Evolutionary conservation across 1,284 basidiomycete species (phyloP), one percentile per base, ranked within the genome.

Genomic region (Boletus subluridellus): DNA sequence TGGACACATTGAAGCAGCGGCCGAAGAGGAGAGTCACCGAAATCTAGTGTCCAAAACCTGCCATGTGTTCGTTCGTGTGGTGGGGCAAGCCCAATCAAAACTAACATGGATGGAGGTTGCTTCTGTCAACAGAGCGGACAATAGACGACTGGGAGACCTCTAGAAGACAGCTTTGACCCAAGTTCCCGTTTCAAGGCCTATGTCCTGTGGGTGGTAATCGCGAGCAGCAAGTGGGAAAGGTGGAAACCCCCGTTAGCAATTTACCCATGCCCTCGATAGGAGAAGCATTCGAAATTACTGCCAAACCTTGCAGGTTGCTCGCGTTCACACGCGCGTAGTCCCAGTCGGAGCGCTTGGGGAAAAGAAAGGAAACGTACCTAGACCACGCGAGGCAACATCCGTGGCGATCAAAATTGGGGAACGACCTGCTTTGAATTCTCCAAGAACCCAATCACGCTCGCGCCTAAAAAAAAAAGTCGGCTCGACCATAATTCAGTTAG

Each of bases 381-480:
- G 87, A 88, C 96, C 96, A 87, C 96, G 95, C 74, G 95, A 98
- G 65, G 96, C 96, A 69, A 99, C 93, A 73, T 95, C 94, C 66
- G 94, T 96, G 77, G 95, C 95, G 74, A 99, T 95, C 78, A 99
- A 85, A 76, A 99, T 98, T 14, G 97, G 97, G 60, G 93, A 95
- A 64, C 94, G 89, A 69, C 97, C 95, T 60, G 92, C 90, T 81
- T 98, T 98, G 85, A 99, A 99, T 78, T 99, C 97, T 74, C 89
- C 83, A 54, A 99, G 81, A 51, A 99, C 96, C 96, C 97, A 99
- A 75, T 99, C 96, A 81, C 96, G 94, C 79, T 98, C 95, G 66
- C 94, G 93, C 72, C 94, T 95, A 63, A 49, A 65, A 53, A 65
- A 53, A n/a, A 62, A 62, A 61, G 56, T 71, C 53, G 59, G 63